Percentiles rank a stretch among this genome's conserved stretches.
Evolutionary conservation across 768 basidiomycete species (phyloP).

Genomic region (Xanthoconium stramineum): DNA sequence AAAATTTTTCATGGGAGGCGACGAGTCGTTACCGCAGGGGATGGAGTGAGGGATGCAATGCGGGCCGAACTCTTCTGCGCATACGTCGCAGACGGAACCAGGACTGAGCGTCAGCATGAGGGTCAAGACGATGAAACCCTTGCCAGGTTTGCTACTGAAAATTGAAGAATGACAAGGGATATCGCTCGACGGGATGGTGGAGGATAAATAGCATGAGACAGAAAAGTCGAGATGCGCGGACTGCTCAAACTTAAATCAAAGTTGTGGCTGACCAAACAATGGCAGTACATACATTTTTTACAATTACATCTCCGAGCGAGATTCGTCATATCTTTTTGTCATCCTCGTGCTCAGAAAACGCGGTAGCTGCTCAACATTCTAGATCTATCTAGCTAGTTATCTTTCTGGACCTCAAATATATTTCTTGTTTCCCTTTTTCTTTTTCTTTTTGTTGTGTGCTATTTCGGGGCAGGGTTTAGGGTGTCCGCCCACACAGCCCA

Average conservation of each 20-base stretch:
- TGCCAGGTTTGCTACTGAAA: constrained; percentile 36
- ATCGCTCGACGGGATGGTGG: constrained; percentile 42
- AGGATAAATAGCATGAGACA: constrained; percentile 47
- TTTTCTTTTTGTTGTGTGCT: constrained; percentile 1
- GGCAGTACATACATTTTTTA: constrained; percentile 10
- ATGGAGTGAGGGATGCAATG: constrained; percentile 76
- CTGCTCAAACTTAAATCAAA: constrained; percentile 29
- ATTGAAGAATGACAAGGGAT: constrained; percentile 42
- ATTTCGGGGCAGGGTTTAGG: constrained; percentile 33
- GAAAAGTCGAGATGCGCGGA: constrained; percentile 29
- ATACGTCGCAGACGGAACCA: constrained; percentile 86
- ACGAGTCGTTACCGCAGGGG: constrained; percentile 59
- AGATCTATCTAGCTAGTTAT: constrained; percentile 1
- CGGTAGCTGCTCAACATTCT: constrained; percentile 4
- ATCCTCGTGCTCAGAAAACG: neutral
- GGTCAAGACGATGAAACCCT: constrained; percentile 39
- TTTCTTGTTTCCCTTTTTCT: neutral
- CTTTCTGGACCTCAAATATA: neutral
- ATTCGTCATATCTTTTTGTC: neutral
- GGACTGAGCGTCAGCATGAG: constrained; percentile 79
- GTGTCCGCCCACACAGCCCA: constrained; percentile 12
- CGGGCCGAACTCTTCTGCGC: constrained; percentile 80
- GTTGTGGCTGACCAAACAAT: constrained; percentile 31
- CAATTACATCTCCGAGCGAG: constrained; percentile 9
- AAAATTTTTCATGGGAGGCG: constrained; percentile 25